Base-by-base conservation (phyloP, 441 rosid species). In the Adansonia grandidieri region DNA sequence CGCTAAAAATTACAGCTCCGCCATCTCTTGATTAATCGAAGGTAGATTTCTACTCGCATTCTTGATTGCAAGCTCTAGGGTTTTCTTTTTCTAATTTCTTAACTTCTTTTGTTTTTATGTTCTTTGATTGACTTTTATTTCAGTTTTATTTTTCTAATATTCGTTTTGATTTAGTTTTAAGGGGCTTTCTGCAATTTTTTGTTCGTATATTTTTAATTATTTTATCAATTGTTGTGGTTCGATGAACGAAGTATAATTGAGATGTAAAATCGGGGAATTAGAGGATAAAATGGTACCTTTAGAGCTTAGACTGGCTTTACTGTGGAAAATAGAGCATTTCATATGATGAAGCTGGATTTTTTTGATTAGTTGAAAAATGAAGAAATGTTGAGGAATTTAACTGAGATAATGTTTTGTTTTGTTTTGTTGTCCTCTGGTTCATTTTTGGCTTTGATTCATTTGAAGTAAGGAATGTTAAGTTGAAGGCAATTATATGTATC, bases 21-120 rank as follows among this genome's bases (percentile, higher is more conserved):
- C 54, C 70, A 75, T 78, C 75, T 72, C 22, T 82, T 82, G 82
- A 56, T 87, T 80, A 77, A 54, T 53, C 32, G 63, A 44, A 83
- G 84, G 89, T 83, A 76, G 81, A 80, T 84, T 80, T 77, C 32
- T 56, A 65, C 79, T 78, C 62, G 37, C 61, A 70, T 13, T 63
- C 48, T 79, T 74, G 76, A 77, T 71, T 88, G 87, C 74, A 51
- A 84, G 69, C 80, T 81, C 51, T 80, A 79, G 86, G 90, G 84
- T 79, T 86, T 71, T 53, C 28, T 56, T 48, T 79, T 70, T 80
- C 28, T 24, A 24, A 45, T 44, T 78, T 70, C 79, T 66, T 47
- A 48, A 75, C 32, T 47, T 37, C 10, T 73, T 47, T 73, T 62
- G 37, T 74, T 81, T 76, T 61, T n/a, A 71, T 47, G 53, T 74